Evolutionary conservation across 1,139 yeast species (phyloP).

Genomic region (Taphrina wiesneri): DNA sequence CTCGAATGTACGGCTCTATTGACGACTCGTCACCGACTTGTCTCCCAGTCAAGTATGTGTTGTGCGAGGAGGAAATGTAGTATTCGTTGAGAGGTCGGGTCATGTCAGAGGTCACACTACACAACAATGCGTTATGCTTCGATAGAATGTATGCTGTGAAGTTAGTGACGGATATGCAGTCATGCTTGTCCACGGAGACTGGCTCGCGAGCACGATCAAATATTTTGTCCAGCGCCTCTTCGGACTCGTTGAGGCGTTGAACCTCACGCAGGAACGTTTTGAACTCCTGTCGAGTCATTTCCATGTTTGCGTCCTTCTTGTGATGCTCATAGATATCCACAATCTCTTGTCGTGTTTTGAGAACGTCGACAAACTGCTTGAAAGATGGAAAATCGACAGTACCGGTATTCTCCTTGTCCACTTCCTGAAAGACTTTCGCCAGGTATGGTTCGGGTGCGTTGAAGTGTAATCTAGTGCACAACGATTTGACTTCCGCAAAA

Average conservation of each 20-base stretch:
- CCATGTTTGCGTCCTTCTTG: constrained; percentile 12
- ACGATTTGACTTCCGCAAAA: constrained; percentile 65
- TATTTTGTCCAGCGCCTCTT: neutral
- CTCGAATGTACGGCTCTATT: constrained; percentile 86
- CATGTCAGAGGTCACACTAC: constrained; percentile 51
- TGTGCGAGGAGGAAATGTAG: constrained; percentile 88
- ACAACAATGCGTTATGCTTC: constrained; percentile 45
- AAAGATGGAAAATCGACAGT: constrained; percentile 68
- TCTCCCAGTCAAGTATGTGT: constrained; percentile 83
- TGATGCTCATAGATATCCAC: constrained; percentile 47
- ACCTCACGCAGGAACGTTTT: constrained; percentile 51
- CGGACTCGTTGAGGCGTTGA: constrained; percentile 48
- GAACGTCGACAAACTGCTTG: constrained; percentile 62
- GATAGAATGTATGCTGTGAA: constrained; percentile 59
- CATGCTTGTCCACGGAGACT: neutral
- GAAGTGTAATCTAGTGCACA: constrained; percentile 69
- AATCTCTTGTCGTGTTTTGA: constrained; percentile 57
- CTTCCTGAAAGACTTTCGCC: constrained; percentile 52
- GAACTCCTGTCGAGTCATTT: constrained; percentile 50
- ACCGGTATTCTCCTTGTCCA: constrained; percentile 53
- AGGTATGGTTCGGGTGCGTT: constrained; percentile 55
- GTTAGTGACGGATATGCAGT: constrained; percentile 47
- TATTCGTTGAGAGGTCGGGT: constrained; percentile 78
- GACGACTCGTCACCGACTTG: constrained; percentile 93
- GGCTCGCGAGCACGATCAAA: constrained; percentile 23